These are phyloP conservation scores for Cladophialophora bantiana DNA, from an alignment of 2,329 filamentous ascomycete species.

Conservation along the genomic window DNA sequence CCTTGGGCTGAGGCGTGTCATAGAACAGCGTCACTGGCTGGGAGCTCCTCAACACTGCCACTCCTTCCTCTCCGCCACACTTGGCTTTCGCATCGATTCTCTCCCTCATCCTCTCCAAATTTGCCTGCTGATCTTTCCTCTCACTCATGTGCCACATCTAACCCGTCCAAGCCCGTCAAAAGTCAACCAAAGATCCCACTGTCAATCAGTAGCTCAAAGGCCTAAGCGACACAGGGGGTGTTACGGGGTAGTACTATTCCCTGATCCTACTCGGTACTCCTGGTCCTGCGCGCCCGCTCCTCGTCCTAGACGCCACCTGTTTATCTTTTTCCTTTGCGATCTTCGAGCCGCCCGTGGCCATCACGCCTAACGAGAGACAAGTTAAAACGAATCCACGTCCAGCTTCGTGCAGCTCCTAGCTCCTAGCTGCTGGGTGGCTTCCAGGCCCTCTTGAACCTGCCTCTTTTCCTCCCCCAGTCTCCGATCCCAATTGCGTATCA, in stretches of 20 bases:
- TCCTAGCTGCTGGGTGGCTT: not conserved
- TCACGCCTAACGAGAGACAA: conserved; percentile 3
- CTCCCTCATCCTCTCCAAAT: not conserved
- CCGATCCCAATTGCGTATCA: conserved; percentile 12
- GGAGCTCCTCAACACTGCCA: conserved; percentile 5
- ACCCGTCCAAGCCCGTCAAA: conserved; percentile 3
- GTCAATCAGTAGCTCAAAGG: conserved; percentile 2
- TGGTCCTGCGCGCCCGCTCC: not conserved
- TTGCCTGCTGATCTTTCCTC: not conserved
- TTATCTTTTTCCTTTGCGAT: conserved; percentile 1
- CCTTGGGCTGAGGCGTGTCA: conserved; percentile 4
- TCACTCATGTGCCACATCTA: conserved; percentile 2
- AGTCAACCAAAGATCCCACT: not conserved
- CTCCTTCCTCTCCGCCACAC: conserved; percentile 1
- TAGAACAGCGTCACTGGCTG: conserved; percentile 2
- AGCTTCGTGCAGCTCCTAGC: conserved; percentile 3
- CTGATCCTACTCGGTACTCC: not conserved
- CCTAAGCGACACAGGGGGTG: conserved; percentile 3
- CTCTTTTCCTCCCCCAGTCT: conserved; percentile 11
- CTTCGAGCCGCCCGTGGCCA: conserved; percentile 6
- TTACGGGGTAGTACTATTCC: not conserved
- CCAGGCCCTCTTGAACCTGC: conserved; percentile 2
- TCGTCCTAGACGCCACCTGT: conserved; percentile 2
- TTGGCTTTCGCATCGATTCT: not conserved
- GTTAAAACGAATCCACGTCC: conserved; percentile 10